Percentiles rank a stretch among this genome's conserved stretches.
phyloP scores from a whole-genome alignment of 768 basidiomycete species.

The Asterophora lycoperdoides region DNA sequence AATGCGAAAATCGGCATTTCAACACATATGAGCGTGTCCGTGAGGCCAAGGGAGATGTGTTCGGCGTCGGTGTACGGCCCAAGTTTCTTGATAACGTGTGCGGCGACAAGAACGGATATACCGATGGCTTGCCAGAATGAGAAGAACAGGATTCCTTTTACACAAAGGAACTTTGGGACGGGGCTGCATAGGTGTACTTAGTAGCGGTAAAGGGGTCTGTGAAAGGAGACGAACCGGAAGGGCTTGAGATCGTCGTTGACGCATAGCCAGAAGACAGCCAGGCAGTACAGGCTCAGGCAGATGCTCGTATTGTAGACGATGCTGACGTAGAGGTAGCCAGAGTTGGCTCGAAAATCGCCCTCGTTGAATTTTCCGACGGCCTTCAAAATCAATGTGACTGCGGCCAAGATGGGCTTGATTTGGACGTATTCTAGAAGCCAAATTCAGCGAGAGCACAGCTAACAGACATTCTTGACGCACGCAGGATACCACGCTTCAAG shows the following conservation, averaged over 20 bases:
- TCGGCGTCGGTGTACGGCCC: constrained; percentile 86
- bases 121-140: constrained; percentile 95
- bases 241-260: constrained; percentile 86
- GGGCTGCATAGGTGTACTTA: constrained; percentile 52
- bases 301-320: constrained; percentile 83
- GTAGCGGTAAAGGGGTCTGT: no score
- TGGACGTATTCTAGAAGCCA: constrained; percentile 84
- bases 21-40: constrained; percentile 87
- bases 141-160: constrained; percentile 97
- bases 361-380: constrained; percentile 84
- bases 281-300: constrained; percentile 77
- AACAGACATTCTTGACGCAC: constrained; percentile 37
- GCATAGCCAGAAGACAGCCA: constrained; percentile 96
- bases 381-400: constrained; percentile 83
- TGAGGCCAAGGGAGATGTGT: constrained; percentile 86
- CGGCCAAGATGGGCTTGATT: constrained; percentile 86
- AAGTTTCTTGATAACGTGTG: constrained; percentile 67
- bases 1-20: constrained; percentile 98
- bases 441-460: constrained; percentile 2
- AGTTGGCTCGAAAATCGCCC: constrained; percentile 77
- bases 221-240: constrained; percentile 55
- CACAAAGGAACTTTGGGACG: constrained; percentile 95
- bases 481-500: constrained; percentile 91
- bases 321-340: constrained; percentile 90
- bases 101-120: constrained; percentile 85